These are phyloP conservation scores for Nematodospora anomalae DNA, from an alignment of 1,139 yeast genomes.

Conservation along the genomic window DNA sequence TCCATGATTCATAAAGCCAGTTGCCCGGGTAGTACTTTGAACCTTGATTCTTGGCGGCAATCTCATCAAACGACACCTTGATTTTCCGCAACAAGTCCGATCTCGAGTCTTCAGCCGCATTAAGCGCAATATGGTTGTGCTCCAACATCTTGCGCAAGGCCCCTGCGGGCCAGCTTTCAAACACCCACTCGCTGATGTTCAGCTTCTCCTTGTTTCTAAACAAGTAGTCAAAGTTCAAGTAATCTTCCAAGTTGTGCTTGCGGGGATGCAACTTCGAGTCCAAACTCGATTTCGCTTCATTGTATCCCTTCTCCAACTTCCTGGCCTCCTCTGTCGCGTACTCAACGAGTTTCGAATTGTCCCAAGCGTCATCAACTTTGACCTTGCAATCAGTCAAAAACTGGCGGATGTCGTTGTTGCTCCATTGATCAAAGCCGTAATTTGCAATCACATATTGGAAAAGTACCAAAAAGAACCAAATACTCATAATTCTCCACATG, in stretches of 20 bases:
- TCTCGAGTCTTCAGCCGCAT: constrained; percentile 27
- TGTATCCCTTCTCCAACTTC: constrained; percentile 19
- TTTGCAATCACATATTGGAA: constrained; percentile 7
- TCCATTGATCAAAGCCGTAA: constrained; percentile 22
- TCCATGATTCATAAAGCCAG: constrained; percentile 51
- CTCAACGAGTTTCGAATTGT: constrained; percentile 31
- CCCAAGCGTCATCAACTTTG: constrained; percentile 20
- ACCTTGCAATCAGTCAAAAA: constrained; percentile 38
- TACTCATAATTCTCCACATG: constrained; percentile 1
- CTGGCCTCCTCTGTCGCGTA: constrained; percentile 35
- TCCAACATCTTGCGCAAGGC: constrained; percentile 37
- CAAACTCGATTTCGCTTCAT: constrained; percentile 10
- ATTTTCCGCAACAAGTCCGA: constrained; percentile 37
- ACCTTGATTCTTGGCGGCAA: constrained; percentile 32
- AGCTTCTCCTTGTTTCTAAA: constrained; percentile 9
- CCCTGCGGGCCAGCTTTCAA: constrained; percentile 48
- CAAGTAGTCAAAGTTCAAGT: constrained; percentile 15
- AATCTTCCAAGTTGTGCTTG: constrained; percentile 18
- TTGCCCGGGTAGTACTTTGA: constrained; percentile 53
- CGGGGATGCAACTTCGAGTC: constrained; percentile 8
- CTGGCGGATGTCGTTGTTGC: constrained; percentile 25
- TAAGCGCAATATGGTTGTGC: constrained; percentile 25
- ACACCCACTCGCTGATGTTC: constrained; percentile 36
- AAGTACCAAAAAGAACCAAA: constrained; percentile 3
- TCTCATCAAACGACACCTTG: constrained; percentile 36